These are phyloP conservation scores for Arthroderma uncinatum DNA, from an alignment of 2,329 filamentous ascomycete species.

Conservation along the genomic window DNA sequence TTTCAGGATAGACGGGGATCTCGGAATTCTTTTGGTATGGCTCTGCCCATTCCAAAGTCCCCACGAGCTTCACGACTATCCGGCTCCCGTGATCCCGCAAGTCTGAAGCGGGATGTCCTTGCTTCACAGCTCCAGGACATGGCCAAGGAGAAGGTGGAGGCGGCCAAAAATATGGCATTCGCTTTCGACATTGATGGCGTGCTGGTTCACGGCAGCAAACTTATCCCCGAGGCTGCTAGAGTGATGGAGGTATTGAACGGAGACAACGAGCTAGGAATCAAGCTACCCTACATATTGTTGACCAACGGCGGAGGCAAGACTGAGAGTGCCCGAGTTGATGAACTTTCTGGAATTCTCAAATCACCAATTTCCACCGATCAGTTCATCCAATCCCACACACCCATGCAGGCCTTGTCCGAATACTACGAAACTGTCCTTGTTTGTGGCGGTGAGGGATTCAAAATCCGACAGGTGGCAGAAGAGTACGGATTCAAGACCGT, in stretches of 20 bases:
- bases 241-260: slow-evolving; percentile 62
- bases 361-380: slow-evolving; percentile 57
- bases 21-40: slow-evolving; percentile 63
- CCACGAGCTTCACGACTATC: slow-evolving; percentile 59
- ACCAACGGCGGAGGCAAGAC: slow-evolving; percentile 66
- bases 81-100: slow-evolving; percentile 48
- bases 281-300: slow-evolving; percentile 64
- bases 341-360: slow-evolving; percentile 55
- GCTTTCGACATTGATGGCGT: slow-evolving; percentile 62
- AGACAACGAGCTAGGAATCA: slow-evolving; percentile 66
- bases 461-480: slow-evolving; percentile 61
- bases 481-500: slow-evolving; percentile 64
- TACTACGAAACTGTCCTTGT: slow-evolving; percentile 69
- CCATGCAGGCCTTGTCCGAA: slow-evolving; percentile 63
- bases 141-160: slow-evolving; percentile 51
- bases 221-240: slow-evolving; percentile 56
- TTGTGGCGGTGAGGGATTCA: slow-evolving; percentile 63
- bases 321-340: slow-evolving; percentile 52
- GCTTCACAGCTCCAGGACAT: slow-evolving; percentile 60
- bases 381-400: slow-evolving; percentile 68
- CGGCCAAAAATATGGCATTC: slow-evolving; percentile 70
- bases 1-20: slow-evolving; percentile 57
- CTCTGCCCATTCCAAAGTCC: slow-evolving; percentile 60
- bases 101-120: slow-evolving; percentile 53
- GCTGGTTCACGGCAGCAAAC: slow-evolving; percentile 58